Conservation (phyloP, 2,329 filamentous ascomycete genomes). For the Fusarium ramigenum region DNA sequence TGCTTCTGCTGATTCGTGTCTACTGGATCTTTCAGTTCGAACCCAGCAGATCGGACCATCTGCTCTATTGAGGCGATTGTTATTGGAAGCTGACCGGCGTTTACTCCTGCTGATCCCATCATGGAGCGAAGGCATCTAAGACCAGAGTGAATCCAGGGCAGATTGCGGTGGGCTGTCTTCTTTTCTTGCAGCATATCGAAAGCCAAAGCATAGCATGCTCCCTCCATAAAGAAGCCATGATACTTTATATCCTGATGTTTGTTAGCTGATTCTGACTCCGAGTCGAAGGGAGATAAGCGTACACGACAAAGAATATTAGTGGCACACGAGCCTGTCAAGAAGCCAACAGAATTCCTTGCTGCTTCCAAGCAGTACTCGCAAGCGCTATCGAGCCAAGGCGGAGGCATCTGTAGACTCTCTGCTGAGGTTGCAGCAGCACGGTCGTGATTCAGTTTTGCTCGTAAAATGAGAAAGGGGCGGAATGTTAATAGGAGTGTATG, state of each 20-base stretch:
- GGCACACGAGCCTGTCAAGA: constrained; percentile 51
- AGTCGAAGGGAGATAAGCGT: constrained; percentile 2
- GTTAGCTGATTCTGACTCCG: not conserved
- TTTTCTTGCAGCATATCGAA: constrained; percentile 55
- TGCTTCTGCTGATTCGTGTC: constrained; percentile 28
- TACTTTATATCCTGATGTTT: constrained; percentile 53
- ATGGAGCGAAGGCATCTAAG: constrained; percentile 50
- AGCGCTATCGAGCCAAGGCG: constrained; percentile 54
- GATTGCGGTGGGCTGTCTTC: constrained; percentile 47
- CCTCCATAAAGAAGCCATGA: constrained; percentile 55
- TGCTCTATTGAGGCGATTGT: constrained; percentile 43
- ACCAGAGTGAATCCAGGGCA: constrained; percentile 54
- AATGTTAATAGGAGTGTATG: constrained; percentile 55
- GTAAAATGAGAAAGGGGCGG: constrained; percentile 55
- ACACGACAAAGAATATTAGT: constrained; percentile 53
- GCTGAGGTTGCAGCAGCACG: constrained; percentile 10
- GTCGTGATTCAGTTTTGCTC: constrained; percentile 52
- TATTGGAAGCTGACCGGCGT: constrained; percentile 34
- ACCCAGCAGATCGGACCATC: constrained; percentile 44
- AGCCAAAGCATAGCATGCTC: constrained; percentile 52
- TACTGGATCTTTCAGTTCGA: constrained; percentile 38
- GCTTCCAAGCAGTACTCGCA: constrained; percentile 54
- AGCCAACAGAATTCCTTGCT: constrained; percentile 52
- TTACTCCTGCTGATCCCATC: constrained; percentile 35
- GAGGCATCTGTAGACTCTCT: constrained; percentile 32